Conservation (phyloP, 371 early-diverging fungal species). For the Rhizomucor pusillus region DNA sequence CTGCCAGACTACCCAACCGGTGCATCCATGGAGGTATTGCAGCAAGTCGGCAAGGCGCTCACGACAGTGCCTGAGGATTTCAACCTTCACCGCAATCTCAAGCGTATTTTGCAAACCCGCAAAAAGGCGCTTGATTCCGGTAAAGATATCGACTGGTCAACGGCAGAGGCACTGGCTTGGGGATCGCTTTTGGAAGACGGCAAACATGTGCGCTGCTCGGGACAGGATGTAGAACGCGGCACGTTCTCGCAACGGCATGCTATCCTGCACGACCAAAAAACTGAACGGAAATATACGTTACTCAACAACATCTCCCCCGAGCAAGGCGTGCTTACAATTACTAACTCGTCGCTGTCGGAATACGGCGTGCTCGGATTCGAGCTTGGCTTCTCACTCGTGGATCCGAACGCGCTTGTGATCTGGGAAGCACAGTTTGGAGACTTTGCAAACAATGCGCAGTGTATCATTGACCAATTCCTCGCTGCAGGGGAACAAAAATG, state of each 20-base stretch:
- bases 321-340: conserved; percentile 85
- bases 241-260: conserved; percentile 98
- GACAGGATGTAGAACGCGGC: conserved; percentile 98
- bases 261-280: conserved; percentile 90
- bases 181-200: conserved; percentile 89
- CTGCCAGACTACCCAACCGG: conserved; percentile 77
- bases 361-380: conserved; percentile 96
- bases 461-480: conserved; percentile 96
- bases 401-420: conserved; percentile 88
- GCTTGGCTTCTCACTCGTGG: conserved; percentile 91
- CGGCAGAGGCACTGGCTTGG: conserved; percentile 95
- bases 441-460: conserved; percentile 96
- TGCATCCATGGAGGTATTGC: conserved; percentile 69
- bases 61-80: conserved; percentile 85
- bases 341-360: conserved; percentile 95
- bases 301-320: conserved; percentile 80
- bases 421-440: conserved; percentile 99
- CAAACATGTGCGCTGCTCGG: conserved; percentile 88
- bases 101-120: conserved; percentile 81
- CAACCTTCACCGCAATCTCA: conserved; percentile 83
- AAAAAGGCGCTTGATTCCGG: conserved; percentile 76
- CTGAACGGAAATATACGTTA: conserved; percentile 68
- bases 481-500: conserved; percentile 96
- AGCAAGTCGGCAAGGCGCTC: conserved; percentile 79
- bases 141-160: conserved; percentile 91